A percentile compares a stretch with the other conserved stretches of the same genome.
These are phyloP conservation scores for Fusarium nodosum DNA, from an alignment of 2,329 filamentous ascomycete species.

Conservation along the genomic window DNA sequence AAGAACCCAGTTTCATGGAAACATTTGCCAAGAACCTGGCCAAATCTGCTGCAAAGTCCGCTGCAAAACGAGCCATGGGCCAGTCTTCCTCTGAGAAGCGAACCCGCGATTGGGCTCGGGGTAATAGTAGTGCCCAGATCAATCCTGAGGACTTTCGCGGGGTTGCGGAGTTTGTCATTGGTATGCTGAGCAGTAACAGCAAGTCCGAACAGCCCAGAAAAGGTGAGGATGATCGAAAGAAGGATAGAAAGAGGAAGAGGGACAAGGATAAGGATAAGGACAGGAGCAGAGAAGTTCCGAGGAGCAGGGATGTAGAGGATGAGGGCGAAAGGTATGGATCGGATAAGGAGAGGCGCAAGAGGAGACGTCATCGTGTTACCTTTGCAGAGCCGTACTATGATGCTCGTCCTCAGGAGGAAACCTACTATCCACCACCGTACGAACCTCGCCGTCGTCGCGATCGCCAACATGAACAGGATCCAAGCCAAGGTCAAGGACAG, in stretches of 20 bases:
- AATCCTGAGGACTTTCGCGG: constrained; percentile 43
- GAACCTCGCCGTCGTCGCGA: constrained; percentile 11
- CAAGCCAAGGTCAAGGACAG: not conserved
- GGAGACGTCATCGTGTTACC: constrained; percentile 41
- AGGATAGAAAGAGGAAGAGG: constrained; percentile 38
- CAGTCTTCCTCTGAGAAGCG: constrained; percentile 28
- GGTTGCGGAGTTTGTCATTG: constrained; percentile 45
- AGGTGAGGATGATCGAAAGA: constrained; percentile 29
- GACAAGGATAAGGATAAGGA: constrained; percentile 32
- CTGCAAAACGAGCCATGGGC: constrained; percentile 44
- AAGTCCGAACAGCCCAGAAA: constrained; percentile 26
- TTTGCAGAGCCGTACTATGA: constrained; percentile 46
- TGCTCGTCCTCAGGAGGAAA: constrained; percentile 26
- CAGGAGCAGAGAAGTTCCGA: constrained; percentile 22
- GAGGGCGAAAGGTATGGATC: constrained; percentile 36
- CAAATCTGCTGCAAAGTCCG: constrained; percentile 47
- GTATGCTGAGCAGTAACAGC: constrained; percentile 36
- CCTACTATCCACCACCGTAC: constrained; percentile 30
- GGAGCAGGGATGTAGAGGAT: constrained; percentile 20
- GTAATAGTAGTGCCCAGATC: constrained; percentile 29
- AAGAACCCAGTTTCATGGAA: constrained; percentile 44
- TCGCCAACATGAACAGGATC: not conserved
- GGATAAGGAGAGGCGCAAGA: constrained; percentile 41
- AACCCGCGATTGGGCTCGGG: constrained; percentile 23
- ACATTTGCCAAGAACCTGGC: constrained; percentile 45